Percentiles rank a stretch among this genome's conserved stretches.
phyloP scores from a whole-genome alignment of 2,329 filamentous ascomycete genomes.

The Venturia oleaginea region DNA sequence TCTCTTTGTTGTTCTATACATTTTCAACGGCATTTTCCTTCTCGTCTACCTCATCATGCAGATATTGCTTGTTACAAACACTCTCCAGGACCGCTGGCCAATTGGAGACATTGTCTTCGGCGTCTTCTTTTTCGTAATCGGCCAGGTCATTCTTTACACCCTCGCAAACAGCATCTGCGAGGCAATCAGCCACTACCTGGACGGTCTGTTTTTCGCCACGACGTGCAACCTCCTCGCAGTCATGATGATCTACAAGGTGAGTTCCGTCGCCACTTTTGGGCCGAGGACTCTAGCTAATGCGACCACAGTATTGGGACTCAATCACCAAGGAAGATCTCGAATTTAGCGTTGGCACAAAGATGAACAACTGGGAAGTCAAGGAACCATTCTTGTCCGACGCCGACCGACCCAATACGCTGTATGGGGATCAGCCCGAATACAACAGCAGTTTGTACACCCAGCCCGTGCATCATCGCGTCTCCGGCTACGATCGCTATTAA shows the following conservation, averaged over 20 bases:
- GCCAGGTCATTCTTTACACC: constrained; percentile 87
- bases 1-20: constrained; percentile 83
- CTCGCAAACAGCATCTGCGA: constrained; percentile 81
- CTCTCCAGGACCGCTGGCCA: constrained; percentile 91
- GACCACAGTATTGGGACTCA: constrained; percentile 84
- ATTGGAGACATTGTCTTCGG: constrained; percentile 86
- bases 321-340: constrained; percentile 98
- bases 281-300: neutral
- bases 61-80: constrained; percentile 77
- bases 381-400: constrained; percentile 70
- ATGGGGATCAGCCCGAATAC: constrained; percentile 58
- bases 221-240: constrained; percentile 88
- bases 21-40: constrained; percentile 81
- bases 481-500: constrained; percentile 15
- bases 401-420: constrained; percentile 64
- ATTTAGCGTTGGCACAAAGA: constrained; percentile 90
- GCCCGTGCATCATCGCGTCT: constrained; percentile 16
- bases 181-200: constrained; percentile 79
- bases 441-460: constrained; percentile 38
- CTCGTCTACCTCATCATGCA: constrained; percentile 82
- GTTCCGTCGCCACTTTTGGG: constrained; percentile 18
- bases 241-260: constrained; percentile 99
- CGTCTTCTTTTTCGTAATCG: constrained; percentile 80
- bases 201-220: constrained; percentile 89
- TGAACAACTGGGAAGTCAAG: constrained; percentile 98